Evolutionary conservation across 805 yeast genomes (phyloP), one percentile per base, ranked within the genome.

Genomic region (Hanseniaspora vineae): DNA sequence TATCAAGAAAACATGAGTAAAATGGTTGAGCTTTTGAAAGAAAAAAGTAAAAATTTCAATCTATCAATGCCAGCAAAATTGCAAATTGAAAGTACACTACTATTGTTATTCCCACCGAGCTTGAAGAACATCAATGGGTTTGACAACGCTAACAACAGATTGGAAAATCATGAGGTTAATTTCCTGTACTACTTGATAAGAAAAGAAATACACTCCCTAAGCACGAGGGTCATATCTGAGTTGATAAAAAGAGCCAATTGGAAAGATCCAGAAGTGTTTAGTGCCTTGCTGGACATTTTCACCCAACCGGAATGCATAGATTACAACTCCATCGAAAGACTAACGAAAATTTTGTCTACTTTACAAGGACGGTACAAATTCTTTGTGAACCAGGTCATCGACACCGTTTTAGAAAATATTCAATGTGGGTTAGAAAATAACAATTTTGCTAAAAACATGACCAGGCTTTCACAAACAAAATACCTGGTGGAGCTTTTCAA

Each of bases 401-500:
- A 89, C 60, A 66, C 73, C 14, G 47, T 81, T 2, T 53, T 83
- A 14, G 96, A 88, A 56, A 68, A 70, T n/a, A 69, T 84, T 14
- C 68, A 72, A 10, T 56, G 78, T 23, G 92, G 87, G 0, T 62
- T 87, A 50, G 95, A 87, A 56, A 53, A 68, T 5, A 77, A 80
- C 51, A 77, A 77, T 53, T 81, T 75, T 56, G 68, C 77, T 47
- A 60, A 65, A 45, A 81, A 81, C 54, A 72, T 88, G 58, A 64
- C 65, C 13, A 66, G 95, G 49, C 60, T 84, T 50, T 71, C 92
- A 0, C 76, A 80, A 46, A 72, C 77, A 6, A 74, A 69, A 55
- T 80, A 78, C 54, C 53, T 89, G 13, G 74, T 78, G 0, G 82
- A 78, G 49, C 58, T 87, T 29, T 73, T 65, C 58, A 76, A 77